phyloP scores from a whole-genome alignment of 140 eudicot genomes.

The Stevia rebaudiana region DNA sequence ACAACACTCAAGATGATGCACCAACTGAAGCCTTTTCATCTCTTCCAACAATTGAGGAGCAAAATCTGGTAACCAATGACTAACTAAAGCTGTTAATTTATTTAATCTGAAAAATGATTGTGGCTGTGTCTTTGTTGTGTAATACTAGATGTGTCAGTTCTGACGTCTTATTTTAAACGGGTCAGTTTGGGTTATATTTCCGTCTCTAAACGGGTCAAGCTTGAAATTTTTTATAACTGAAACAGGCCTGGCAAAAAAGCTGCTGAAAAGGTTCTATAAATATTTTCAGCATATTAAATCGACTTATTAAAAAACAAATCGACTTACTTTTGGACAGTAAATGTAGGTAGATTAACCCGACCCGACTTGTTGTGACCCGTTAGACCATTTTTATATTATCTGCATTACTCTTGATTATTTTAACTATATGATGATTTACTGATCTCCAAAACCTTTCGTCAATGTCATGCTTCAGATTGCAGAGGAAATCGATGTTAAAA shows the following conservation, averaged over 20 bases:
- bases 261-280: neutral
- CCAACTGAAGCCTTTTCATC: conserved; percentile 28
- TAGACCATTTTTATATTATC: neutral
- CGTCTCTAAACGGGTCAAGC: neutral
- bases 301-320: neutral
- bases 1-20: conserved; percentile 23
- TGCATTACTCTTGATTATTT: neutral
- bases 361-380: neutral
- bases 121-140: neutral
- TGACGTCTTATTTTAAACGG: neutral
- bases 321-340: neutral
- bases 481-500: conserved; percentile 33
- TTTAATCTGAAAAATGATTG: neutral
- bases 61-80: conserved; percentile 39
- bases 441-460: conserved; percentile 4
- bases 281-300: neutral
- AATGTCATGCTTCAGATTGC: conserved; percentile 15
- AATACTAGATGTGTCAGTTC: neutral
- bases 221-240: neutral
- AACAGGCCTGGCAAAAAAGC: neutral
- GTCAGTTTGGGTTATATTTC: neutral
- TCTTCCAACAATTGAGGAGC: conserved; percentile 41
- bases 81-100: neutral
- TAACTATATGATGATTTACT: conserved; percentile 17
- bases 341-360: neutral